Conservation (phyloP, 2,329 filamentous ascomycete genomes). For the Alternaria sp. region DNA sequence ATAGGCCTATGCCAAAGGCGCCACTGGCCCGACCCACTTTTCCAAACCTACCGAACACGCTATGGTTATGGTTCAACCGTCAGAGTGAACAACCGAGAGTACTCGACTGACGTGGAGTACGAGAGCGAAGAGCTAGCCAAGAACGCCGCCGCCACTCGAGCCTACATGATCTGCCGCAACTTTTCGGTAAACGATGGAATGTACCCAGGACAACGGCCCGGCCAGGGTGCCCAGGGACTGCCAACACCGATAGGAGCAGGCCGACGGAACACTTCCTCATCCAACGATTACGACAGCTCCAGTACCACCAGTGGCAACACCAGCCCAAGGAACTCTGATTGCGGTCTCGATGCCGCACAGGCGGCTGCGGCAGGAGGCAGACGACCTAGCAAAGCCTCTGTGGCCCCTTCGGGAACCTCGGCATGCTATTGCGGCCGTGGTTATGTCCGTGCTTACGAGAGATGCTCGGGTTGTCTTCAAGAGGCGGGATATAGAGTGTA, state of each 20-base stretch:
- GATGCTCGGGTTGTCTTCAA: slow-evolving; percentile 54
- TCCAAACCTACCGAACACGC: slow-evolving; percentile 78
- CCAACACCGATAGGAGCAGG: slow-evolving; percentile 71
- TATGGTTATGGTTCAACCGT: slow-evolving; percentile 88
- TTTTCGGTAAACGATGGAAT: slow-evolving; percentile 97
- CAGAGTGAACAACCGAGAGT: slow-evolving; percentile 94
- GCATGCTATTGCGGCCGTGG: slow-evolving; percentile 51
- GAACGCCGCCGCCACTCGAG: slow-evolving; percentile 93
- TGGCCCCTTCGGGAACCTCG: slow-evolving; percentile 32
- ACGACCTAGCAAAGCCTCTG: slow-evolving; percentile 47
- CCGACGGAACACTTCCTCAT: slow-evolving; percentile 58
- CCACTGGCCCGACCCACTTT: slow-evolving; percentile 90
- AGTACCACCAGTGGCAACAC: slow-evolving; percentile 64
- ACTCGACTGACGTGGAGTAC: slow-evolving; percentile 88
- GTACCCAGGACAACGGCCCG: slow-evolving; percentile 67
- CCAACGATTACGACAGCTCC: slow-evolving; percentile 59
- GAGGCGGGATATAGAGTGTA: slow-evolving; percentile 51
- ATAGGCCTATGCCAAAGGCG: slow-evolving; percentile 92
- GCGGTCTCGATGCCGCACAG: slow-evolving; percentile 50
- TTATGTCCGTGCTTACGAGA: slow-evolving; percentile 51
- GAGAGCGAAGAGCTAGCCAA: slow-evolving; percentile 83
- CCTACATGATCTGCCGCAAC: slow-evolving; percentile 97
- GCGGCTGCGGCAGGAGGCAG: slow-evolving; percentile 31
- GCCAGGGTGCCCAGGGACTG: slow-evolving; percentile 67
- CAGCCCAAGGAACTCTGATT: slow-evolving; percentile 61